Base-by-base conservation (phyloP, 2,329 filamentous ascomycete species). In the Colletotrichum echinochloae region DNA sequence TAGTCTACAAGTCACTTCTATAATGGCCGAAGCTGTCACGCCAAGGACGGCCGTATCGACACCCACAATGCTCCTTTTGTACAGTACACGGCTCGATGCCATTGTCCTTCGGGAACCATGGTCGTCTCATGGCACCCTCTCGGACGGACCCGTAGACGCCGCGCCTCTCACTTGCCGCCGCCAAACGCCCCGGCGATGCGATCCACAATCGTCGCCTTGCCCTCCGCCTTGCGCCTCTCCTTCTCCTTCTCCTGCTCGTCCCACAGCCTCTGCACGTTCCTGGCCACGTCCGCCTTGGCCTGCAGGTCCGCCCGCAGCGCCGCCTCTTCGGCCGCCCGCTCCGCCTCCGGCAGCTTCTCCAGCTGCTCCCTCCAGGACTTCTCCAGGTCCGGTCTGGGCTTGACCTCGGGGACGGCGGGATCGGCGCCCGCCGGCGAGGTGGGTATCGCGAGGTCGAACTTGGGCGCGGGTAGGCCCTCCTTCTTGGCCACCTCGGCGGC, bases 401-500 rank as follows among this genome's bases (percentile, higher is more conserved):
- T 71, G 20, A 78, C 73, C 59, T 37, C 33, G 33, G 30, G 14
- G 1, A 14, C 16, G 23, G 39, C 18, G 23, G 60, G 33, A 26
- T 9, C 51, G 2, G 73, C 65, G 59, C 69, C 70, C 28, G 54
- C 46, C 23, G 84, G 81, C 37, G 92, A 78, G 5, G 90, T 79
- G 11, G 84, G 81, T 41, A 93, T 78, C 8, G 90, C 79, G 9
- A 89, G 85, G 56, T 88, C 83, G 76, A 93, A 90, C 26, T 83
- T 82, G 0, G 92, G 91, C 55, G 85, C 78, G 0, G 87, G 85
- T n/a, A 80, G 81, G 35, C 89, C 89, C 73, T 88, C 87, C 64
- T 86, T 84, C 79, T 90, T 90, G 44, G 92, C 92, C 76, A 90
- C 87, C 73, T 92, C 89, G n/a, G 93, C 89, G 73, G 87, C 88